Percentiles rank a stretch among this genome's conserved stretches.
Evolutionary conservation across 768 basidiomycete species (phyloP).

Genomic region (Hygrocybe coccinea): DNA sequence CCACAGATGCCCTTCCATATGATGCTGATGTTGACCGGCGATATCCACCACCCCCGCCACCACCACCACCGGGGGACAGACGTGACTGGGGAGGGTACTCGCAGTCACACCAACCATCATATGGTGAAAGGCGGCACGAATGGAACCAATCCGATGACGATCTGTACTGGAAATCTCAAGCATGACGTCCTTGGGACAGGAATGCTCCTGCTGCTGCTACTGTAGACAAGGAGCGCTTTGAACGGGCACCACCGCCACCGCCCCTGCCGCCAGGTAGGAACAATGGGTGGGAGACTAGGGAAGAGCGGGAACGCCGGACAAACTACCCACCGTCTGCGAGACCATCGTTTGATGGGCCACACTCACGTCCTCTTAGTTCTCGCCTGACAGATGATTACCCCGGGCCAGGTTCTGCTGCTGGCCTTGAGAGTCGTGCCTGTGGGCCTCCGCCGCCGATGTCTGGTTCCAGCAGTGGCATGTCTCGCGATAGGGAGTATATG

Average conservation of each 20-base stretch:
- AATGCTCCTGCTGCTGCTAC: no score
- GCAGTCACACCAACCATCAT: background rate
- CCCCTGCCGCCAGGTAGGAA: conserved; percentile 20
- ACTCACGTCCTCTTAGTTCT: conserved; percentile 5
- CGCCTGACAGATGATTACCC: conserved; percentile 9
- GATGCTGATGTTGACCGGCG: conserved; percentile 31
- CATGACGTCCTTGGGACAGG: no score
- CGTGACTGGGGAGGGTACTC: conserved; percentile 26
- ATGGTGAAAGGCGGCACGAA: conserved; percentile 7
- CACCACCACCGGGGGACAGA: conserved; percentile 16
- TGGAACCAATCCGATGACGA: conserved; percentile 38
- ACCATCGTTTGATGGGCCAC: conserved; percentile 5
- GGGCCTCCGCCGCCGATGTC: conserved; percentile 12
- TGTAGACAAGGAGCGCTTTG: conserved; percentile 38
- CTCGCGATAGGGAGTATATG: conserved; percentile 35
- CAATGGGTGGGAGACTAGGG: conserved; percentile 39
- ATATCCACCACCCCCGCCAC: no score
- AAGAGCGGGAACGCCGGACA: conserved; percentile 36
- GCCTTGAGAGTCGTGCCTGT: conserved; percentile 18
- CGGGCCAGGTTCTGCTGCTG: background rate
- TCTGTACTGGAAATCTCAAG: conserved; percentile 32
- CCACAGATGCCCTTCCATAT: conserved; percentile 25
- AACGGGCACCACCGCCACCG: conserved; percentile 28
- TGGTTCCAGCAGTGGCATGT: conserved; percentile 11
- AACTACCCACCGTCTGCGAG: background rate